Evolutionary conservation across 163 green algal species (phyloP).

Genomic region (Trebouxiophyceae sp.): DNA sequence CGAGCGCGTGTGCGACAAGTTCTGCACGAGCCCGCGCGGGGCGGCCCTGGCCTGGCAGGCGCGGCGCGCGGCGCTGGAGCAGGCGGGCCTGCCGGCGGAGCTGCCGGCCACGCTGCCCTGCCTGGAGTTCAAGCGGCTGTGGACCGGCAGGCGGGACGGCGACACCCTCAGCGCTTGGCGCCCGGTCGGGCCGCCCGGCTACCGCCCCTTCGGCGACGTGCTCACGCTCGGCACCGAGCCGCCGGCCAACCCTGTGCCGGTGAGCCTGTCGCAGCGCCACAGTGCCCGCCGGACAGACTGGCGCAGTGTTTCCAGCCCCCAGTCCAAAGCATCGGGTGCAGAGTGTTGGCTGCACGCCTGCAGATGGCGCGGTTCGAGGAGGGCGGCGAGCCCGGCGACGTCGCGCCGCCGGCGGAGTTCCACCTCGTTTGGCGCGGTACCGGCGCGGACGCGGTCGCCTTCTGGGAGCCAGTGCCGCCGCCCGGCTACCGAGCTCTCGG

Average conservation of each 20-base stretch:
- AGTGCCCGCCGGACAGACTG: not conserved
- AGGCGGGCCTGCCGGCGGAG: conserved; percentile 29
- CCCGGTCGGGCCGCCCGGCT: conserved; percentile 35
- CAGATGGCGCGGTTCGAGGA: too few relatives aligned
- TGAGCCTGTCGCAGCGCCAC: not conserved
- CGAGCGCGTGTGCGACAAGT: conserved; percentile 37
- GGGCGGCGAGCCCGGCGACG: conserved; percentile 2
- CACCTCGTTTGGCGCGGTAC: conserved; percentile 63
- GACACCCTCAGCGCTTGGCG: conserved; percentile 39
- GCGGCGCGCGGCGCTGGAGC: conserved; percentile 16
- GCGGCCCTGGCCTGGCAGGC: conserved; percentile 11
- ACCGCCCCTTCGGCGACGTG: conserved; percentile 44
- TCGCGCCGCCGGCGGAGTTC: conserved; percentile 30
- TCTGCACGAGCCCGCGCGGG: conserved; percentile 22
- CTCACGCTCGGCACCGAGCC: conserved; percentile 30
- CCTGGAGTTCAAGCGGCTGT: conserved; percentile 48
- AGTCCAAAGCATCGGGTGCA: not conserved
- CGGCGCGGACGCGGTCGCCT: conserved; percentile 33
- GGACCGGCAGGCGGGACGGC: conserved; percentile 25
- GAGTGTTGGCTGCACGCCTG: too few relatives aligned
- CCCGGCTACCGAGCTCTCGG: conserved; percentile 53
- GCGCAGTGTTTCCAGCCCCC: not conserved
- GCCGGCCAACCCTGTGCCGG: conserved; percentile 31
- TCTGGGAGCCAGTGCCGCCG: conserved; percentile 71
- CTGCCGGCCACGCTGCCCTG: conserved; percentile 44